These are phyloP conservation scores for Medicago ruthenica DNA, from an alignment of 306 rosid species.

Conservation along the genomic window DNA sequence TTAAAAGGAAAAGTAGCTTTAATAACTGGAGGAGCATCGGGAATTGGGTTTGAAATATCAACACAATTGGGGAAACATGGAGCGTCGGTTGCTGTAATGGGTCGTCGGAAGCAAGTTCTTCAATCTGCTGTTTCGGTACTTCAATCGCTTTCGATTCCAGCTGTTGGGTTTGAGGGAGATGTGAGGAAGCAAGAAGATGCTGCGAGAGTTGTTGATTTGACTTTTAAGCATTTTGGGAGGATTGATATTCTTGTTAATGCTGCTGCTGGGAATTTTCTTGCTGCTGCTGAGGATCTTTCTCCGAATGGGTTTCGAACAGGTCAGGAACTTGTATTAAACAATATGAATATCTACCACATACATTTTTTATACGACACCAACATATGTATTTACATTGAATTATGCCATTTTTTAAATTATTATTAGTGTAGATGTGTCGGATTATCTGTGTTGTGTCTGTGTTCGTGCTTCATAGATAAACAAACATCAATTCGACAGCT, in stretches of 20 bases:
- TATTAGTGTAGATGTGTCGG: too few species aligned
- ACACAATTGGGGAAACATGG: slow-evolving; percentile 86
- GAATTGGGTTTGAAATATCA: slow-evolving; percentile 85
- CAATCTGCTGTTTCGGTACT: slow-evolving; percentile 79
- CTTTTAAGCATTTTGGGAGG: slow-evolving; percentile 74
- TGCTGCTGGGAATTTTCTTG: slow-evolving; percentile 93
- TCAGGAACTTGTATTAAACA: slow-evolving; percentile 2
- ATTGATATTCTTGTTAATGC: slow-evolving; percentile 87
- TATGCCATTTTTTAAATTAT: too few species aligned
- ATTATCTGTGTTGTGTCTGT: too few species aligned
- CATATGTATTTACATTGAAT: too few species aligned
- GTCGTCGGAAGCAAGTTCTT: slow-evolving; percentile 76
- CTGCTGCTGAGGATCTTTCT: slow-evolving; percentile 83
- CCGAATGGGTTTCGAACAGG: slow-evolving; percentile 99
- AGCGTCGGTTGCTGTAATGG: slow-evolving; percentile 89
- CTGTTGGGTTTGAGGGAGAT: slow-evolving; percentile 83
- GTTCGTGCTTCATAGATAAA: too few species aligned
- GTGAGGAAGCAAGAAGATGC: slow-evolving; percentile 94
- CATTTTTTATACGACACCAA: too few species aligned
- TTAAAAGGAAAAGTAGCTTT: slow-evolving; percentile 83
- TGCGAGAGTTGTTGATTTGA: slow-evolving; percentile 65
- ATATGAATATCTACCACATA: not conserved
- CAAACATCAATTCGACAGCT: too few species aligned
- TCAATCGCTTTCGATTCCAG: slow-evolving; percentile 69
- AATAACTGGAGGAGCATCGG: slow-evolving; percentile 92